These are phyloP conservation scores for Populus nigra DNA, from an alignment of 345 rosid species.

Conservation along the genomic window DNA sequence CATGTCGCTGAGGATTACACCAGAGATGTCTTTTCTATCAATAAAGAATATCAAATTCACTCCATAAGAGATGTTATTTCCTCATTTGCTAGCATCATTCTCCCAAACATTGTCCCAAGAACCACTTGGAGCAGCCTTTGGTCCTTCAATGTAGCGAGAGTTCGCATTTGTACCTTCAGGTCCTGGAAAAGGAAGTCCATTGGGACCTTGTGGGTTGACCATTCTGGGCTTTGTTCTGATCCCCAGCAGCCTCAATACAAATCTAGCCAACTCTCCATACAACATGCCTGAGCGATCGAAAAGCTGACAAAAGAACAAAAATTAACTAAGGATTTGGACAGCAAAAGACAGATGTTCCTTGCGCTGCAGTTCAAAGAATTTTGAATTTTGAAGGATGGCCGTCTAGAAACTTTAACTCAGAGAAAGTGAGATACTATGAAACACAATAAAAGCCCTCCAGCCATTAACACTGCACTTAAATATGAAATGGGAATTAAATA, in stretches of 20 bases:
- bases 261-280: slow-evolving; percentile 83
- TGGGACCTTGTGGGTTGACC: slow-evolving; percentile 46
- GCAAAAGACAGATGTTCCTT: neutral
- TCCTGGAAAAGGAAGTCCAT: slow-evolving; percentile 52
- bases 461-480: neutral
- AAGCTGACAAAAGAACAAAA: slow-evolving; percentile 41
- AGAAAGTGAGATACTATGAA: neutral
- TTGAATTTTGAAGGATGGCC: neutral
- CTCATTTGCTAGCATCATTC: slow-evolving; percentile 13
- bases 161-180: slow-evolving; percentile 16
- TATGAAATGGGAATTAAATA: neutral
- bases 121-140: slow-evolving; percentile 59
- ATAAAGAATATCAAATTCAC: neutral
- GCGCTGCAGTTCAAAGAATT: neutral
- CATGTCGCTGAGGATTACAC: neutral
- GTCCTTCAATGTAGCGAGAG: slow-evolving; percentile 58
- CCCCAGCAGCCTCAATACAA: slow-evolving; percentile 71
- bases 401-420: neutral
- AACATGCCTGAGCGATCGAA: slow-evolving; percentile 70
- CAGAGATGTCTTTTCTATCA: neutral
- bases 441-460: neutral
- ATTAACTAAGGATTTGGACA: neutral
- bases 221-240: slow-evolving; percentile 55
- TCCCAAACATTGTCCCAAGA: slow-evolving; percentile 86
- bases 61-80: neutral